A percentile compares a stretch with the other conserved stretches of the same genome.
Conservation (phyloP, 2,329 filamentous ascomycete genomes). For the Volutella citrinella region DNA sequence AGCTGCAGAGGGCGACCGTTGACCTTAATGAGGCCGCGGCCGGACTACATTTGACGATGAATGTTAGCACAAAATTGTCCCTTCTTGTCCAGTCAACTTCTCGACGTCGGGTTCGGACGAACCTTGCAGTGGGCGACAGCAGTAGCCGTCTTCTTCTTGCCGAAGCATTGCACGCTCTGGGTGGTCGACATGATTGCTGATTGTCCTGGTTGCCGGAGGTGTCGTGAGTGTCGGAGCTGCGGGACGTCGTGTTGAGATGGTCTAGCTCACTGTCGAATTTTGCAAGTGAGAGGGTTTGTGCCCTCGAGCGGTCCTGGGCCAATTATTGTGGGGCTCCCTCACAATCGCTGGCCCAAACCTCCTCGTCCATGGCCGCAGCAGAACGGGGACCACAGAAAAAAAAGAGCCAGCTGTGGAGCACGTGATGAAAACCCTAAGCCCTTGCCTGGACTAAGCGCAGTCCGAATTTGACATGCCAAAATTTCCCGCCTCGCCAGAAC, state of each 20-base stretch:
- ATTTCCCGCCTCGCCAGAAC: constrained; percentile 34
- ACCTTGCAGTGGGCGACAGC: constrained; percentile 93
- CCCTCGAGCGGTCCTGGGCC: constrained; percentile 28
- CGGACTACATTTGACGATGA: constrained; percentile 32
- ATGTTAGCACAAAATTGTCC: constrained; percentile 29
- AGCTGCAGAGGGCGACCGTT: constrained; percentile 95
- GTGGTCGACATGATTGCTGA: constrained; percentile 67
- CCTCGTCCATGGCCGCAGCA: constrained; percentile 6
- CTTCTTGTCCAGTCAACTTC: constrained; percentile 3
- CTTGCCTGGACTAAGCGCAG: constrained; percentile 28
- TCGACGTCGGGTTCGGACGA: constrained; percentile 33
- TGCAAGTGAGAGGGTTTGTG: constrained; percentile 31
- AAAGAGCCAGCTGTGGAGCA: constrained; percentile 22
- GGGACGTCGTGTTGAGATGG: constrained; percentile 20
- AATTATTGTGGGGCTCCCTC: constrained; percentile 15
- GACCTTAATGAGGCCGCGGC: constrained; percentile 87
- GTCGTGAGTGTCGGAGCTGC: constrained; percentile 19
- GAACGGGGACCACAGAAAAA: neutral
- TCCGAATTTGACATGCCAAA: constrained; percentile 31
- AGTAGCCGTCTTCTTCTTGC: constrained; percentile 93
- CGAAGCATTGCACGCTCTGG: constrained; percentile 95
- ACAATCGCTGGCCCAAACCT: no score
- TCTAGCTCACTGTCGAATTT: constrained; percentile 22
- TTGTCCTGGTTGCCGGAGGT: constrained; percentile 25
- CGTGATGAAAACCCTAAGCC: constrained; percentile 35